Evolutionary conservation across 2,329 filamentous ascomycete species (phyloP).

Genomic region (Huntiella moniliformis): DNA sequence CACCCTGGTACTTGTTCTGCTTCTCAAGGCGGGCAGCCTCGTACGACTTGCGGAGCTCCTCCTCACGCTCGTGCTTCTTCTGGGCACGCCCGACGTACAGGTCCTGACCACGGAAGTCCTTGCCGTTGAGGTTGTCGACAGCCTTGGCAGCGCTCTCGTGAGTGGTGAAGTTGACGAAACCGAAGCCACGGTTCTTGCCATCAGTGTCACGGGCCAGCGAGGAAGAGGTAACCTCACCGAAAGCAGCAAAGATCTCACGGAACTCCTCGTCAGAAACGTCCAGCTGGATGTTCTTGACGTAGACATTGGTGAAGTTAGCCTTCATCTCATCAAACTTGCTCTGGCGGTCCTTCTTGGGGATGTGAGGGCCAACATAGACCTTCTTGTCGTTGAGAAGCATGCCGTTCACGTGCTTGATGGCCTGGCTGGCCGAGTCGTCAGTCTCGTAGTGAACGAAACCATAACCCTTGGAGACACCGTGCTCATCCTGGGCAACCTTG

Average conservation of each 20-base stretch:
- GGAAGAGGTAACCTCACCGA: constrained; percentile 85
- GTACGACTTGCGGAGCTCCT: constrained; percentile 97
- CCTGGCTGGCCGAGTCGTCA: constrained; percentile 85
- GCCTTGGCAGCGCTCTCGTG: constrained; percentile 74
- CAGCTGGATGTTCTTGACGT: constrained; percentile 88
- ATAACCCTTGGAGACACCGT: constrained; percentile 93
- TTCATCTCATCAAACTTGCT: constrained; percentile 99
- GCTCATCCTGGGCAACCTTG: constrained; percentile 98
- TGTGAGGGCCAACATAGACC: constrained; percentile 97
- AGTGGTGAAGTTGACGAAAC: constrained; percentile 87
- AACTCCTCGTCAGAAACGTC: constrained; percentile 89
- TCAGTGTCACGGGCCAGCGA: constrained; percentile 78
- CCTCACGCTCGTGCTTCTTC: constrained; percentile 99
- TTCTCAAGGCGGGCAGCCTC: constrained; percentile 96
- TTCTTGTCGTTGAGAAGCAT: constrained; percentile 99
- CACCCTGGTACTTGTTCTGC: constrained; percentile 96
- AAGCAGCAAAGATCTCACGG: constrained; percentile 79
- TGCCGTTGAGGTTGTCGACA: constrained; percentile 81
- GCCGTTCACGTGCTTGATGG: constrained; percentile 98
- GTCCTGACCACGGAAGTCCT: constrained; percentile 83
- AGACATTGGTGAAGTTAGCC: constrained; percentile 99
- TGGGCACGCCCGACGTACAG: constrained; percentile 95
- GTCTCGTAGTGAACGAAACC: constrained; percentile 99
- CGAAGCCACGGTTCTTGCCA: constrained; percentile 87
- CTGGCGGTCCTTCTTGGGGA: constrained; percentile 99